These are phyloP conservation scores for Mycosphaerelloides madeirae DNA, from an alignment of 2,329 filamentous ascomycete species.

Conservation along the genomic window DNA sequence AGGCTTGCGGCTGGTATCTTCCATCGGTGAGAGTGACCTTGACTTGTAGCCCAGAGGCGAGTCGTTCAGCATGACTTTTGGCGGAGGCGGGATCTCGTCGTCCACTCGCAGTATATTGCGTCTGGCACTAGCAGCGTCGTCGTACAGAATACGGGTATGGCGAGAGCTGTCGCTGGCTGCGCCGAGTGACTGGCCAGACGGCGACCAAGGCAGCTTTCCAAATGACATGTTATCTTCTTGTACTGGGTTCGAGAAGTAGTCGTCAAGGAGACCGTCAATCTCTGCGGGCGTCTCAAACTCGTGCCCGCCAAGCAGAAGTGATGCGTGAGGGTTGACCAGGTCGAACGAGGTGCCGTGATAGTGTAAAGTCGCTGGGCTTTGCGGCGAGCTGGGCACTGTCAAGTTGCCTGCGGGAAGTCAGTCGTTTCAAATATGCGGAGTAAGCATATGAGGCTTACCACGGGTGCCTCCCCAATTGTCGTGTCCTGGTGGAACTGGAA, in stretches of 20 bases:
- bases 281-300: conserved; percentile 32
- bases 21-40: no score
- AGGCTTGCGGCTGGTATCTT: no score
- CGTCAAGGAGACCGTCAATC: conserved; percentile 30
- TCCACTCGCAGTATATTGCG: conserved; percentile 25
- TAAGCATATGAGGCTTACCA: conserved; percentile 19
- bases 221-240: conserved; percentile 10
- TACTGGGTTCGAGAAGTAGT: conserved; percentile 25
- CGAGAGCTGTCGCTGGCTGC: conserved; percentile 15
- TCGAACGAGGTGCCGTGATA: conserved; percentile 33
- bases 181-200: conserved; percentile 13
- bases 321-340: conserved; percentile 33
- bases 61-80: conserved; percentile 8
- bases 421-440: not conserved
- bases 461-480: conserved; percentile 25
- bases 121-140: conserved; percentile 25
- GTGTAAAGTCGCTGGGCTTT: conserved; percentile 26
- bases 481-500: conserved; percentile 26
- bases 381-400: conserved; percentile 16
- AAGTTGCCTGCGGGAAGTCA: conserved; percentile 21
- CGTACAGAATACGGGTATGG: conserved; percentile 22
- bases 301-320: conserved; percentile 25
- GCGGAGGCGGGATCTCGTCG: conserved; percentile 8
- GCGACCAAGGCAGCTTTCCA: conserved; percentile 10
- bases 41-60: conserved; percentile 1